Percentiles rank a stretch among this genome's conserved stretches.
phyloP scores from a whole-genome alignment of 164 flowering plant genomes.

The Malania oleifera region DNA sequence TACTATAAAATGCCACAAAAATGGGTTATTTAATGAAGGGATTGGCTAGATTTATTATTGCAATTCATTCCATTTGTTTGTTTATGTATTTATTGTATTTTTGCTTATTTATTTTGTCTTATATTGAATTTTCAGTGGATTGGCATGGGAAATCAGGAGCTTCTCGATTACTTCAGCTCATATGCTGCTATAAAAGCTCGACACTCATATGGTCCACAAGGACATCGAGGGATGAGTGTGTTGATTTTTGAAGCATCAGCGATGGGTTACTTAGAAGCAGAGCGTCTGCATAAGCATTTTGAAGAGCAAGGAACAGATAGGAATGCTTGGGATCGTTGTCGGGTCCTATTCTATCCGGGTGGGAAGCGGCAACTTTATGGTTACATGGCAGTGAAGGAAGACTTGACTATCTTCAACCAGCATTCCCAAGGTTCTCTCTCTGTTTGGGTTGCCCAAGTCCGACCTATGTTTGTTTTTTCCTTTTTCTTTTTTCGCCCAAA shows the following conservation, averaged over 20 bases:
- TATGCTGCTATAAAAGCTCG: conserved; percentile 67
- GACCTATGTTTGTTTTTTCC: too few relatives aligned
- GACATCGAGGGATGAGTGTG: conserved; percentile 91
- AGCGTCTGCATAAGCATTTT: conserved; percentile 80
- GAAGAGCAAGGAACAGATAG: conserved; percentile 48
- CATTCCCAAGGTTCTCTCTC: conserved; percentile 61
- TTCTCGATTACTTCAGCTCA: conserved; percentile 60
- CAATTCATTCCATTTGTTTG: too few relatives aligned
- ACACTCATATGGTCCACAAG: conserved; percentile 92
- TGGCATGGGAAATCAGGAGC: conserved; percentile 96
- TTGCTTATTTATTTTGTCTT: neutral
- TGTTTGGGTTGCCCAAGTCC: too few relatives aligned
- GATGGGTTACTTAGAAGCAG: conserved; percentile 76
- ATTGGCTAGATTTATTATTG: too few relatives aligned
- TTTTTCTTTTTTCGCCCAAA: too few relatives aligned
- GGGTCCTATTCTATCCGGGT: conserved; percentile 47
- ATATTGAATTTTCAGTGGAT: conserved; percentile 62
- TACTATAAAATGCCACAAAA: too few relatives aligned
- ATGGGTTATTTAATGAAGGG: too few relatives aligned
- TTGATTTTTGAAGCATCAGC: conserved; percentile 81
- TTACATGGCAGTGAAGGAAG: conserved; percentile 61
- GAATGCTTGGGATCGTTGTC: conserved; percentile 63
- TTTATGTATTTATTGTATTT: too few relatives aligned
- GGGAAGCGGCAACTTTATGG: conserved; percentile 90
- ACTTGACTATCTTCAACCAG: conserved; percentile 62